Evolutionary conservation across 257 asterid species (phyloP).

Genomic region (Solanum bulbocastanum): DNA sequence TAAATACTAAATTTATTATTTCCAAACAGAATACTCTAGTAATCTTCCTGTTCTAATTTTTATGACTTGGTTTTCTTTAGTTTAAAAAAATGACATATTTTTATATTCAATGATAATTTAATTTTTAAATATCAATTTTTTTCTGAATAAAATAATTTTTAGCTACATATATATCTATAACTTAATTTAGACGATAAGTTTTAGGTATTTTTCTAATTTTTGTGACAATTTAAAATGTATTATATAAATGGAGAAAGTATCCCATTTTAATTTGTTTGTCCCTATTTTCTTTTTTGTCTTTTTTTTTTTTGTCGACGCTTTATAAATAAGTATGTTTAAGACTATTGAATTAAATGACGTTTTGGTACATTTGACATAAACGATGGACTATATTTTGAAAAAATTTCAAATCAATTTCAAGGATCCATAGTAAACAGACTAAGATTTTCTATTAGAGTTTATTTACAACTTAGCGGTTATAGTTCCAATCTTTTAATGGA

Average conservation of each 20-base stretch:
- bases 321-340: no score
- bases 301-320: not conserved
- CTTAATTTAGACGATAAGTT: not conserved
- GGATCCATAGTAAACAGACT: not conserved
- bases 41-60: no score
- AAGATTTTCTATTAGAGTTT: not conserved
- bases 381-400: not conserved
- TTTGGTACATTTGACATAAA: not conserved
- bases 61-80: no score
- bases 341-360: no score
- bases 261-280: not conserved
- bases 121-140: no score
- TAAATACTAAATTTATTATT: not conserved
- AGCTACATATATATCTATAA: no score
- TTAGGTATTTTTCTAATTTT: no score
- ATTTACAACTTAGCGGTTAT: not conserved
- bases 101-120: not conserved
- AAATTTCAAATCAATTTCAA: not conserved
- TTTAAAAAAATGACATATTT: no score
- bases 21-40: no score
- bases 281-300: no score
- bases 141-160: no score
- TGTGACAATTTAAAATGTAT: no score
- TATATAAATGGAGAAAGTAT: fast-evolving
- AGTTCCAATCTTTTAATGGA: not conserved